Evolutionary conservation across 805 yeast genomes (phyloP), one percentile per base, ranked within the genome.

Genomic region (Candida nemodendra): DNA sequence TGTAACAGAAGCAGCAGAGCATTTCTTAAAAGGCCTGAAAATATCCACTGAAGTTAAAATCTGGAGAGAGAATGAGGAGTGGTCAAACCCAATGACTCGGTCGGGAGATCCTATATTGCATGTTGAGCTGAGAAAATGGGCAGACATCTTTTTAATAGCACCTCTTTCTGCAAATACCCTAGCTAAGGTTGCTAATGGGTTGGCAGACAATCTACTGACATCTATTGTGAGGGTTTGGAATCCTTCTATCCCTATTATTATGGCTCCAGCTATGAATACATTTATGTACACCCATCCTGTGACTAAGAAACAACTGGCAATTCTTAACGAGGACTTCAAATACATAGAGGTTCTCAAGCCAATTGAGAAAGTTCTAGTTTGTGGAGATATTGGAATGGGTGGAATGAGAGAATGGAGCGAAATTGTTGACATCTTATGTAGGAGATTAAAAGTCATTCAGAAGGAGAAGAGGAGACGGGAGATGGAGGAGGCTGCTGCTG

Each of bases 371-470:
- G 95, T 91, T 79, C 84, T 56, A 88, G 95, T 39, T 28, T 88
- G 90, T 66, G 98, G 99, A 44, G 98, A 91, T 53, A 89, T 93
- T 39, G 98, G 98, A n/a, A 84, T 93, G 88, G 98, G 99, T 33
- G 98, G 99, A 38, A 93, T 93, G 98, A 84, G 90, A 82, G 98
- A 93, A 53, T 88, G 95, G 79, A 84, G 87, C 59, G 97, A 90
- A 59, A 83, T 93, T 51, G 96, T 89, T 14, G 95, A 89, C 57
- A 79, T 80, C 51, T 72, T 87, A 33, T 95, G 85, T 15, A 70
- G 80, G 62, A 83, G 81, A 56, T 66, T 89, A 42, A 79, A 47
- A 78, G 81, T 47, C 72, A 79, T 39, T 65, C 81, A 81, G 14
- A 74, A 76, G 35, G 74, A 68, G 19, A 79, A 74, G 9, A 73